A percentile compares a stretch with the other conserved stretches of the same genome.
phyloP scores from a whole-genome alignment of 768 basidiomycete genomes.

The Mycena galopus region DNA sequence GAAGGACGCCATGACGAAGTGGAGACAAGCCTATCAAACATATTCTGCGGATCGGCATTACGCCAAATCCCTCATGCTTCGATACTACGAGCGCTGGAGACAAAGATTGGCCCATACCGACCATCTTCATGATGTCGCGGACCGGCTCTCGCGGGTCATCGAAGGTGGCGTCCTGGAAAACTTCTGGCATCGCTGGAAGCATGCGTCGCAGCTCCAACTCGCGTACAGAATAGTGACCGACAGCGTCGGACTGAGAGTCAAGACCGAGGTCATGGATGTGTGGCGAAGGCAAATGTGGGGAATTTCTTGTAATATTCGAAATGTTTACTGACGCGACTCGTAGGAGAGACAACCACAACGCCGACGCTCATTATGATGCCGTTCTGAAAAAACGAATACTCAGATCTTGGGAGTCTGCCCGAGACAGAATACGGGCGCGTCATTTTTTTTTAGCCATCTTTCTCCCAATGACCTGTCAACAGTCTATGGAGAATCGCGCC shows the following conservation, averaged over 20 bases:
- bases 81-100: conserved; percentile 69
- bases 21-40: conserved; percentile 71
- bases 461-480: neutral
- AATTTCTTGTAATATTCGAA: neutral
- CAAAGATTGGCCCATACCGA: conserved; percentile 54
- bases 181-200: conserved; percentile 73
- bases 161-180: conserved; percentile 54
- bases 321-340: conserved; percentile 10
- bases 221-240: conserved; percentile 60
- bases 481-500: conserved; percentile 71
- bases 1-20: conserved; percentile 73
- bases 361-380: conserved; percentile 57
- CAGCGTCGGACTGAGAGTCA: conserved; percentile 62
- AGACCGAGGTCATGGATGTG: conserved; percentile 58
- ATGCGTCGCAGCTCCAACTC: conserved; percentile 55
- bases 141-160: conserved; percentile 56
- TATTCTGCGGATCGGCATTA: conserved; percentile 67
- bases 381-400: conserved; percentile 61
- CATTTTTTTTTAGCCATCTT: neutral
- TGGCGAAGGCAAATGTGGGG: conserved; percentile 75
- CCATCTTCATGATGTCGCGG: conserved; percentile 62
- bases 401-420: conserved; percentile 67
- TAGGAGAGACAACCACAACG: conserved; percentile 61
- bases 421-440: conserved; percentile 65
- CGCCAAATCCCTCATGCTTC: conserved; percentile 55